These are phyloP conservation scores for Neocallimastix lanati DNA, from an alignment of 192 early-diverging fungal genomes.

Conservation along the genomic window DNA sequence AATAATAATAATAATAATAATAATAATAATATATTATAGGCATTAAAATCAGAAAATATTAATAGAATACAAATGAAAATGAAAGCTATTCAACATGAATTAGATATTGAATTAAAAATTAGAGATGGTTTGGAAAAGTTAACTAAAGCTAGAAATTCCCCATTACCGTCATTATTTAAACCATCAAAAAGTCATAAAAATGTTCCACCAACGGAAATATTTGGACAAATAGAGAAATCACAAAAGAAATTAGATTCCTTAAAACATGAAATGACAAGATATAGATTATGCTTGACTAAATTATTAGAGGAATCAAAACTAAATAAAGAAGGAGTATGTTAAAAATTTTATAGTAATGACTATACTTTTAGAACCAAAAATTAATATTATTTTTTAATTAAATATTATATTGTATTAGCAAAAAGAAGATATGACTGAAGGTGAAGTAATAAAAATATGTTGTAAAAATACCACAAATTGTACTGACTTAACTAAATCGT, in stretches of 20 bases:
- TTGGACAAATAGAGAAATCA: background rate
- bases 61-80: conserved; percentile 22
- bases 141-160: conserved; percentile 9
- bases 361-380: too few species aligned
- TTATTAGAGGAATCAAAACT: background rate
- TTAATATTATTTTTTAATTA: too few species aligned
- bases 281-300: conserved; percentile 1
- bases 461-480: background rate
- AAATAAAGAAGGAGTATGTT: background rate
- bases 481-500: background rate
- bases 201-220: background rate
- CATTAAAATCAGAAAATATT: conserved; percentile 14
- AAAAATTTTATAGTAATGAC: too few species aligned
- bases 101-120: conserved; percentile 38
- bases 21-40: background rate
- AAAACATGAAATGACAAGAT: conserved; percentile 4
- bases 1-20: too few species aligned
- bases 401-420: background rate
- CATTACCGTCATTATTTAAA: background rate
- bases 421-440: background rate
- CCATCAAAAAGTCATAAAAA: background rate
- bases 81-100: conserved; percentile 22
- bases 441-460: background rate
- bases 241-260: conserved; percentile 1
- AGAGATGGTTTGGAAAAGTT: conserved; percentile 27